Base-by-base conservation (phyloP, 139 green algal genomes). In the Volvox africanus region DNA sequence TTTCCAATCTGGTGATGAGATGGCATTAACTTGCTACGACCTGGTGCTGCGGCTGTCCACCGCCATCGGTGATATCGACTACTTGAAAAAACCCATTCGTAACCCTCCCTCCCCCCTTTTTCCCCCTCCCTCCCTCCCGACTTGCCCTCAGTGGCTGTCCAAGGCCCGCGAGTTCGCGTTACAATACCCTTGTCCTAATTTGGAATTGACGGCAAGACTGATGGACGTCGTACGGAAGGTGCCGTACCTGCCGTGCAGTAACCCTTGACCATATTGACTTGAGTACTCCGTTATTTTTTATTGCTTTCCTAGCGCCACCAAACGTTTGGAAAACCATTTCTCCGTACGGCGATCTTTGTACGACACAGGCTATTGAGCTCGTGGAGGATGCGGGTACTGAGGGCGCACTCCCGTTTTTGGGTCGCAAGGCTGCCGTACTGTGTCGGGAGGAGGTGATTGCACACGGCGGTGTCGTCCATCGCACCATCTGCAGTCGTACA, bases 311-410 rank as follows among this genome's bases (percentile, higher is more conserved):
- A 5, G 5, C 44, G 44, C 44, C 44, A 55, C 9, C 5, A 55
- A 55, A 14, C 44, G 9, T 55, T 55, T 55, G 5, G 44, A 55
- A 55, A 55, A 55, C 44, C 44, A 55, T 55, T 55, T 55, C 44
- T 55, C n/a, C 9, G 44, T 55, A 55, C 44, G 44, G 9, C 44
- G 9, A 55, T 55, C 44, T 55, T 9, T 55, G 44, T 55, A 55
- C 44, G 44, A 55, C 44, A 55, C 44, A 88, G 83, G 26, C 36
- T 0, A 28, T 37, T 24, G 84, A 82, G 69, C 69, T 82, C 26
- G 69, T 89, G 3, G 84, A 89, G 84, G 84, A 89, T 50, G 84
- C 71, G 19, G 85, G 85, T 12, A 62, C 36, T 69, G 85, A 89
- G 28, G 85, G 71, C 37, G 71, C 85, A 12, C 71, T 89, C 44